A percentile compares a stretch with the other conserved stretches of the same genome.
Evolutionary conservation across 208 protist species (phyloP).

Genomic region (Leishmania turanica): DNA sequence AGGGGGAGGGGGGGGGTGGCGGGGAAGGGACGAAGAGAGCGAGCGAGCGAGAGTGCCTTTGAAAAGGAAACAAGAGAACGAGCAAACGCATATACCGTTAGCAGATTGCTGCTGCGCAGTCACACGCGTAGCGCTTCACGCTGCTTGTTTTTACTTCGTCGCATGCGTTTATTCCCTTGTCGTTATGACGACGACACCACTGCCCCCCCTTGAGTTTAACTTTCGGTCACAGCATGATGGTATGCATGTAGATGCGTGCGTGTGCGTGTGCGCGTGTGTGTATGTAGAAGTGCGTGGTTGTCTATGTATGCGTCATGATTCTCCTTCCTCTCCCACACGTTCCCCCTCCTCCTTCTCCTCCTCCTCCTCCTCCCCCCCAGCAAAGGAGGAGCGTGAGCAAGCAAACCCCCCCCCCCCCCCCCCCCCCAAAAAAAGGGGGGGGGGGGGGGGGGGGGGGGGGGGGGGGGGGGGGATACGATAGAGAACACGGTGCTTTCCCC

Average conservation of each 20-base stretch:
- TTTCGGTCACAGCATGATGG: neutral
- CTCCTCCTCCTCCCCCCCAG: neutral
- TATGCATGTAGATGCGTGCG: too few relatives aligned
- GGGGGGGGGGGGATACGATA: rapidly evolving
- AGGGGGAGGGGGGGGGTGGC: too few relatives aligned
- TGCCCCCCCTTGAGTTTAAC: neutral
- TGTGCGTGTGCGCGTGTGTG: too few relatives aligned
- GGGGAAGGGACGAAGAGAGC: neutral
- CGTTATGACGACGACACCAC: neutral
- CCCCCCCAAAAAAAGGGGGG: neutral
- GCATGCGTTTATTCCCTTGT: neutral
- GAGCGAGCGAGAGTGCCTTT: neutral
- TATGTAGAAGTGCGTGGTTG: neutral
- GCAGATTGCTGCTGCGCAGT: too few relatives aligned
- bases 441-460: rapidly evolving
- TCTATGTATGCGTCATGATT: neutral
- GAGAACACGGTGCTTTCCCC: neutral
- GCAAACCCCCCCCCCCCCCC: neutral
- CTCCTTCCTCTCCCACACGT: neutral
- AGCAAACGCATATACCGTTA: neutral
- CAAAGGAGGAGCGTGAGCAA: neutral
- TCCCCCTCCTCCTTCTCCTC: neutral
- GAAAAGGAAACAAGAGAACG: neutral
- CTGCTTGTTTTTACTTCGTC: neutral
- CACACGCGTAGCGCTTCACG: too few relatives aligned